phyloP scores from a whole-genome alignment of 2,329 filamentous ascomycete genomes.

The Aspergillus tamarii region DNA sequence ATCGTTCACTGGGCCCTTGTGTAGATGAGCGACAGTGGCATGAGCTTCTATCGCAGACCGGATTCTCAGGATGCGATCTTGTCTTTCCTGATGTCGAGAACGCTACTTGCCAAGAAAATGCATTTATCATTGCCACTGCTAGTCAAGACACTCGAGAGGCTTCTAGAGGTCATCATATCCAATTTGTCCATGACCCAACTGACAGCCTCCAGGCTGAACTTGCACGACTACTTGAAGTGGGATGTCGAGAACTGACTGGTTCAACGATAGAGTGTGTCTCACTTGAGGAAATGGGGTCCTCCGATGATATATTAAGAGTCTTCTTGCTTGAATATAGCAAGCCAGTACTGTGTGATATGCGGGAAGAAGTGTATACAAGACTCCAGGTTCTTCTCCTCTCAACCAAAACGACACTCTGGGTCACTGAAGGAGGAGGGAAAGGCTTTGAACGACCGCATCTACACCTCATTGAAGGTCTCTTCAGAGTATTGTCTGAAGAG shows the following conservation, averaged over 20 bases:
- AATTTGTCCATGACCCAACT: background rate
- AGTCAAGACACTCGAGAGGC: background rate
- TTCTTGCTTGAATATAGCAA: conserved; percentile 1
- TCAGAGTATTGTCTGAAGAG: conserved; percentile 1
- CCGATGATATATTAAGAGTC: background rate
- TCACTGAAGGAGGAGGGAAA: background rate
- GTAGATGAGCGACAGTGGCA: conserved; percentile 13
- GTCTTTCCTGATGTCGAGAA: conserved; percentile 20
- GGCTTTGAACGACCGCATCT: background rate
- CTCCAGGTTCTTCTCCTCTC: background rate
- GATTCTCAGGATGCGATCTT: conserved; percentile 23
- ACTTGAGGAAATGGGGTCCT: background rate
- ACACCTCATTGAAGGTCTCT: background rate
- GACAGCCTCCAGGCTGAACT: background rate
- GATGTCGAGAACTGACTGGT: background rate
- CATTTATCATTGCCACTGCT: background rate
- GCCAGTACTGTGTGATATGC: background rate
- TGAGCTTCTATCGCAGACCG: conserved; percentile 13
- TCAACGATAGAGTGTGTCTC: background rate
- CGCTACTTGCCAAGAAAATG: conserved; percentile 9
- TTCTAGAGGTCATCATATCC: background rate
- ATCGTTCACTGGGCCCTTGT: conserved; percentile 14
- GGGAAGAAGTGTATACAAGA: background rate
- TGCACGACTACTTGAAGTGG: background rate
- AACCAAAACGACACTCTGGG: background rate